Evolutionary conservation across 331 rosid species (phyloP), one percentile per base, ranked within the genome.

Genomic region (Prunus yedoensis): DNA sequence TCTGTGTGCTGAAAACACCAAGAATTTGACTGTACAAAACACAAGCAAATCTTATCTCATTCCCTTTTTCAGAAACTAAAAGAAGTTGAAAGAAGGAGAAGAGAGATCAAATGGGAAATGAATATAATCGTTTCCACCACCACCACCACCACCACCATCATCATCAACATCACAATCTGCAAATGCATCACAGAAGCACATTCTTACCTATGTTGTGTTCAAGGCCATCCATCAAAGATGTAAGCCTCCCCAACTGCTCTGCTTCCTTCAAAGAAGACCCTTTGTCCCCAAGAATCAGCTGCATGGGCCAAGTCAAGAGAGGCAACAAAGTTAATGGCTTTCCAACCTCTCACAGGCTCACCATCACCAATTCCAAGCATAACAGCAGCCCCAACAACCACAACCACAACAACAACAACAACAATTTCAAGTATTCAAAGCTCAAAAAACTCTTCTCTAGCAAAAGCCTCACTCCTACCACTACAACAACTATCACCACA

Each of bases 251-350:
- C 5, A 66, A 80, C 6, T 76, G 43, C 43, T 38, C 75, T 61
- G 82, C 56, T 4, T 70, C 86, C 8, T 52, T 88, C 23, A 76
- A n/a, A n/a, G 30, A 65, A 6, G 97, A 88, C 50, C 92, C 97
- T 68, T 58, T 87, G 49, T 95, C 99, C 46, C 99, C 99, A 1
- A 91, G 78, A 86, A 92, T 92, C 82, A 83, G 96, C 56, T 95
- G 99, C 89, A 92, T 87, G 90, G 99, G 99, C 66, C 98, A 95
- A 73, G 99, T 95, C 3, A 95, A 92, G 79, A 86, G 98, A 60
- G 85, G 84, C 85, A 92, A 92, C 91, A 92, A 72, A 68, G 88
- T 90, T 1, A 74, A 83, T 5, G 98, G 95, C 4, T 80, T 85
- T 16, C 94, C 96, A 43, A 30, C 79, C 49, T 69, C 91, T 17